A percentile compares a stretch with the other conserved stretches of the same genome.
Evolutionary conservation across 2,329 filamentous ascomycete genomes (phyloP).

Genomic region (Cordyceps tenuipes): DNA sequence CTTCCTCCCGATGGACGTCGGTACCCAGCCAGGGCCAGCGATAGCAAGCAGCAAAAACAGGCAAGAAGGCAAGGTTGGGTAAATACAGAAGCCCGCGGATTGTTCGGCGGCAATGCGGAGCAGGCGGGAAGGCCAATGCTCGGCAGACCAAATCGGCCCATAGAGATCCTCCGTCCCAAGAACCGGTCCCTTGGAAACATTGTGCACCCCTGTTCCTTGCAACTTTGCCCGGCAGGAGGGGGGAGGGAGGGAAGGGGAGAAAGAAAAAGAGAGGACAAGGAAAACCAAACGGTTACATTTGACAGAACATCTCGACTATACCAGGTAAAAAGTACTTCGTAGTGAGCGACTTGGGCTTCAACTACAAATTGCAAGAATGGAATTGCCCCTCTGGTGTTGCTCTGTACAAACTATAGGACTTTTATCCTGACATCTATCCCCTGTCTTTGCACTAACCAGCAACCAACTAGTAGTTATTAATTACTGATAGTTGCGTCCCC

Average conservation of each 20-base stretch:
- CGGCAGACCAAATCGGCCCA: constrained; percentile 2
- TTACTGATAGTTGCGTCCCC: background rate
- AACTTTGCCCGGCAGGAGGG: background rate
- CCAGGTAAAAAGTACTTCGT: too few relatives aligned
- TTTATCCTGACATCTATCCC: background rate
- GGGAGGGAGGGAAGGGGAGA: too few relatives aligned
- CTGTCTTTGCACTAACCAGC: background rate
- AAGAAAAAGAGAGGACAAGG: too few relatives aligned
- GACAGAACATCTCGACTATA: too few relatives aligned
- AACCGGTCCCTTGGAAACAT: constrained; percentile 5
- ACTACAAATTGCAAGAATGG: background rate
- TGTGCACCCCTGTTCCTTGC: background rate
- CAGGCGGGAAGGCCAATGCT: background rate
- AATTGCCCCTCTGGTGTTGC: background rate
- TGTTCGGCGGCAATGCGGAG: background rate
- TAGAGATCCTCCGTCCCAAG: constrained; percentile 2
- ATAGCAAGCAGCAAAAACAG: background rate
- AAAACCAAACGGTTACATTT: too few relatives aligned
- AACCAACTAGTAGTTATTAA: background rate
- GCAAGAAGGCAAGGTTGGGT: background rate
- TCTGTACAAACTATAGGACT: too few relatives aligned
- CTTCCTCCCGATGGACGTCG: background rate
- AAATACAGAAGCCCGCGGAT: background rate
- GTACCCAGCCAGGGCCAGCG: background rate
- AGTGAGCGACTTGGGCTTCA: background rate